Conservation (phyloP, 108 stramenopile species). For the Thalassiosira profunda region DNA sequence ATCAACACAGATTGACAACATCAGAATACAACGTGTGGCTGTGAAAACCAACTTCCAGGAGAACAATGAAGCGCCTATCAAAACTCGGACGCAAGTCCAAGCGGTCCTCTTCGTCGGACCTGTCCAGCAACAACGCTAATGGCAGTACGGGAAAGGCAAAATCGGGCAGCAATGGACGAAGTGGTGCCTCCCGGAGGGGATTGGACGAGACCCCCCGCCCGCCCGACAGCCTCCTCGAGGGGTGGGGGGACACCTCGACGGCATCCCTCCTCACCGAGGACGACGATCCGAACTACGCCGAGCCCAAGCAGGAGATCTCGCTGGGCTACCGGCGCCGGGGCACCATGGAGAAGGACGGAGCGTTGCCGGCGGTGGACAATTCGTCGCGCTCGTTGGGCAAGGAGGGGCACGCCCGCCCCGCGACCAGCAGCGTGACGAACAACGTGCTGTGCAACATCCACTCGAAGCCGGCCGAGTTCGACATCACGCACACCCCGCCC, state of each 20-base stretch:
- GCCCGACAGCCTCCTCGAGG: background rate
- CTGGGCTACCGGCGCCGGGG: constrained; percentile 24
- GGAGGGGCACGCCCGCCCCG: background rate
- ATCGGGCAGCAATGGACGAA: background rate
- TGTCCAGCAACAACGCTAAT: background rate
- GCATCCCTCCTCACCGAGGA: background rate
- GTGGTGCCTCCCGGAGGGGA: no score
- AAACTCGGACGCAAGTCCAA: background rate
- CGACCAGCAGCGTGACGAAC: constrained; percentile 25
- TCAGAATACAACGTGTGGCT: no score
- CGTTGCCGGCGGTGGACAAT: constrained; percentile 20
- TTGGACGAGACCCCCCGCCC: background rate
- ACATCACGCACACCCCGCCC: constrained; percentile 35
- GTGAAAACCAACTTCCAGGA: no score
- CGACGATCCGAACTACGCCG: constrained; percentile 8
- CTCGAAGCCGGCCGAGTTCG: constrained; percentile 29
- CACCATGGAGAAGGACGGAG: constrained; percentile 17
- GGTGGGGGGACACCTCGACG: background rate
- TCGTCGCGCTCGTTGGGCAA: background rate
- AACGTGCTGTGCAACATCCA: constrained; percentile 38
- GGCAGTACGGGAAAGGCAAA: background rate
- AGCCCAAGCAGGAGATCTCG: constrained; percentile 36
- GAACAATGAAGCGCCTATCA: constrained; percentile 1
- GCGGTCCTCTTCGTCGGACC: background rate
- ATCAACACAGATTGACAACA: no score